These are phyloP conservation scores for Pseudoscleropodium purum DNA, from an alignment of 225 moss, liverwort and hornwort genomes.

Conservation along the genomic window DNA sequence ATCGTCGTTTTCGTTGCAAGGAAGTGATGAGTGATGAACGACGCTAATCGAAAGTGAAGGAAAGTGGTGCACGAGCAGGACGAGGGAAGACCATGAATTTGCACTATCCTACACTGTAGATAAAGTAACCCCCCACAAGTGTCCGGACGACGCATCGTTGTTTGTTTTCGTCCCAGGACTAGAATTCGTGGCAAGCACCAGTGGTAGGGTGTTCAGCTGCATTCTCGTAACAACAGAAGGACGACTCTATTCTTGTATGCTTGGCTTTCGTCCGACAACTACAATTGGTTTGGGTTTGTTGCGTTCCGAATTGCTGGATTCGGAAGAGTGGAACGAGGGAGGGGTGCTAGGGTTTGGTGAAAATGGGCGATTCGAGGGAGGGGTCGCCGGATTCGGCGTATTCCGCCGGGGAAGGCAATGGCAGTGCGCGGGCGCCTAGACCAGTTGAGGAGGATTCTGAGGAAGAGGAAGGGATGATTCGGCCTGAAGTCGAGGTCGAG, in stretches of 20 bases:
- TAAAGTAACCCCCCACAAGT: not conserved
- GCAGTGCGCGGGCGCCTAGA: not conserved
- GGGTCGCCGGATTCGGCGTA: constrained; percentile 27
- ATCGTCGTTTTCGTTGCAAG: not conserved
- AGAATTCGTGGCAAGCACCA: not conserved
- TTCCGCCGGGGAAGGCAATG: constrained; percentile 20
- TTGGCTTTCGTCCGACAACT: not conserved
- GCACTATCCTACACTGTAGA: not conserved
- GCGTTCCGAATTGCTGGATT: not conserved
- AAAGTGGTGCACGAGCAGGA: not conserved
- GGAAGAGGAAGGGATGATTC: constrained; percentile 24
- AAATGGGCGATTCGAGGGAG: constrained; percentile 23
- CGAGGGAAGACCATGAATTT: not conserved
- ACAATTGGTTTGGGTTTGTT: not conserved
- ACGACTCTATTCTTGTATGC: not conserved
- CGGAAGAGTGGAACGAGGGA: not conserved
- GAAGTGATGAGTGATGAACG: not conserved
- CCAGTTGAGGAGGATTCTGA: constrained; percentile 9
- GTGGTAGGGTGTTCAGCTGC: not conserved
- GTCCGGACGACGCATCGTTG: not conserved
- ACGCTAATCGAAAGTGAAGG: not conserved
- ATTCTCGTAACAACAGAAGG: not conserved
- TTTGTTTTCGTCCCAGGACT: not conserved
- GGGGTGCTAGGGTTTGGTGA: not conserved
- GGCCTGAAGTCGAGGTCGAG: constrained; percentile 4